Evolutionary conservation across 2,329 filamentous ascomycete species (phyloP), one percentile per base, ranked within the genome.

Genomic region (Sporothrix luriei): DNA sequence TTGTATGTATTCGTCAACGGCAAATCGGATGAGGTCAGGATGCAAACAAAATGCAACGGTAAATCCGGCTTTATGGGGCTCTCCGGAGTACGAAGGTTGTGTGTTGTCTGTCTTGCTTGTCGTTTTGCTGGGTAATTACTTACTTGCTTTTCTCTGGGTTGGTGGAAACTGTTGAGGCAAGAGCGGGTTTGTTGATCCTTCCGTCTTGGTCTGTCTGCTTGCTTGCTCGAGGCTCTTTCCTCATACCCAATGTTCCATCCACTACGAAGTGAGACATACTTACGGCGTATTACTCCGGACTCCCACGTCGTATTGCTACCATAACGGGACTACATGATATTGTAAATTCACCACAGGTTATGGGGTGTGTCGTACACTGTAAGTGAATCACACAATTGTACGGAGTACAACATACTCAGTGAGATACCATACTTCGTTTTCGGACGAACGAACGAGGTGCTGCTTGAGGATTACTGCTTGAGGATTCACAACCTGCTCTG

Each of bases 21-120:
- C 65, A 55, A 67, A 54, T 55, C 65, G 33, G 65, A 67, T 55
- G 48, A 67, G 49, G 49, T 33, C 24, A 67, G 49, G 48, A 51
- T 40, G 55, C 43, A 43, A 67, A 52, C 38, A 66, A 38, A 66
- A 33, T 54, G 64, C 33, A 66, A 66, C 62, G 46, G 46, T 19
- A 33, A 66, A 51, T 66, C 62, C 64, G 49, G 48, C 48, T 52
- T 66, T 52, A 49, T 33, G 61, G 43, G 61, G 13, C 43, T 48
- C 61, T 33, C 21, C 6, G 40, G 33, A 33, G 33, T 33, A 7
- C 33, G 5, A 33, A 33, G 33, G 33, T n/a, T n/a, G n/a, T 33
- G 33, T 33, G 43, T 48, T 14, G 43, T 48, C 43, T 48, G 43
- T 2, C 43, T 48, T 5, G 11, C 16, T 48, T 55, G 10, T 49